Conservation (phyloP, 2,329 filamentous ascomycete species). For the Aureobasidium sp. region DNA sequence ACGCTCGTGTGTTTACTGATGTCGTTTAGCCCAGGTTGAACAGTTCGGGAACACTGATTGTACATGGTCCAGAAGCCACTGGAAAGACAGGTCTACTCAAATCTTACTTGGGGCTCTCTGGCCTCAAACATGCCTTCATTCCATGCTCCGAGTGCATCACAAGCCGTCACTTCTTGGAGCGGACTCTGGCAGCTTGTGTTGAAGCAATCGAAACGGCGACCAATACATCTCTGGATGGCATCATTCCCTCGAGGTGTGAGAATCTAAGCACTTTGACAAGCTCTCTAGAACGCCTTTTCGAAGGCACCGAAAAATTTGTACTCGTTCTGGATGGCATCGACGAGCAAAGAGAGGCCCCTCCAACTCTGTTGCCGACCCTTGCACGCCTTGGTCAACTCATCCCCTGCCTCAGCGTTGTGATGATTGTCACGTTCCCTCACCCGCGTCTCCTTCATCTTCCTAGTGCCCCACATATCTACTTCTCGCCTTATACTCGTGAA, state of each 20-base stretch:
- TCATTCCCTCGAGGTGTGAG: conserved; percentile 56
- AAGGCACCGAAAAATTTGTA: conserved; percentile 55
- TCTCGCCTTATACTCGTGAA: conserved; percentile 72
- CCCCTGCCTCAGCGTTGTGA: conserved; percentile 64
- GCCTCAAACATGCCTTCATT: conserved; percentile 51
- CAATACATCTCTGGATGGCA: background rate
- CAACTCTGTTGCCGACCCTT: conserved; percentile 70
- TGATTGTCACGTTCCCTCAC: conserved; percentile 65
- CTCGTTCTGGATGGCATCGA: conserved; percentile 86
- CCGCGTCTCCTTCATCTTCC: conserved; percentile 60
- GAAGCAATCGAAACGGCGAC: conserved; percentile 23
- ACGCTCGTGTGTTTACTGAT: background rate
- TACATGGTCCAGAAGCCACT: conserved; percentile 78
- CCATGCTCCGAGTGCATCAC: conserved; percentile 70
- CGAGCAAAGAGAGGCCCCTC: conserved; percentile 67
- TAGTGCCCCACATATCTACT: conserved; percentile 68
- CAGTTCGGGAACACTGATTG: conserved; percentile 62
- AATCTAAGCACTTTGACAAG: conserved; percentile 68
- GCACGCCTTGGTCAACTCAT: conserved; percentile 75
- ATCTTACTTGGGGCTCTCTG: conserved; percentile 47
- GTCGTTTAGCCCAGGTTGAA: conserved; percentile 50
- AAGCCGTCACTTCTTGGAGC: conserved; percentile 66
- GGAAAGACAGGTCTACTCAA: conserved; percentile 70
- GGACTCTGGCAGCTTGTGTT: conserved; percentile 48
- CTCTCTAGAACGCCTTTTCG: conserved; percentile 58